A percentile compares a stretch with the other conserved stretches of the same genome.
Evolutionary conservation across 2,329 filamentous ascomycete species (phyloP).

Genomic region (Exophiala phaeomuriformis): DNA sequence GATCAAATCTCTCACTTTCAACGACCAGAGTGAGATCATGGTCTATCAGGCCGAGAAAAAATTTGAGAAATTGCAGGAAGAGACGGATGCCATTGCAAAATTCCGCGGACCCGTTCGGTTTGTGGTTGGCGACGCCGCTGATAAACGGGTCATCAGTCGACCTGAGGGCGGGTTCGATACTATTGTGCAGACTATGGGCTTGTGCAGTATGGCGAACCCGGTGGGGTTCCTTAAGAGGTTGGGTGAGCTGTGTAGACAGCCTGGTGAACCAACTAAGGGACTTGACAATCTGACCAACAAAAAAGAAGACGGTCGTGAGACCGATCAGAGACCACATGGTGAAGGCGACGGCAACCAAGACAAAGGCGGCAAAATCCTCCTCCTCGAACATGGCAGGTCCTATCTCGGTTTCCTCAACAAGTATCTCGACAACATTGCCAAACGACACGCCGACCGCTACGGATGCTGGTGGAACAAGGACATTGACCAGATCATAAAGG

Average conservation of each 20-base stretch:
- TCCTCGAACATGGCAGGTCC: slow-evolving; percentile 45
- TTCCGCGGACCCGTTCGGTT: slow-evolving; percentile 23
- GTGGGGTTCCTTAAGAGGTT: slow-evolving; percentile 21
- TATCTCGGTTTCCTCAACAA: slow-evolving; percentile 42
- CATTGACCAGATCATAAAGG: slow-evolving; percentile 42
- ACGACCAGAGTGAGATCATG: slow-evolving; percentile 46
- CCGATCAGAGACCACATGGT: slow-evolving; percentile 21
- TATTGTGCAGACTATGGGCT: slow-evolving; percentile 45
- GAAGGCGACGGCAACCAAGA: slow-evolving; percentile 22
- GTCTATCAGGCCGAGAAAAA: slow-evolving; percentile 40
- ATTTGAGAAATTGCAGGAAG: slow-evolving; percentile 31
- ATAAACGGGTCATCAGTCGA: slow-evolving; percentile 14
- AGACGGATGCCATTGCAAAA: slow-evolving; percentile 1
- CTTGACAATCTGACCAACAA: slow-evolving; percentile 1
- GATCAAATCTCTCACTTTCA: slow-evolving; percentile 38
- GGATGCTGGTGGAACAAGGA: slow-evolving; percentile 50
- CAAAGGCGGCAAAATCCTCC: slow-evolving; percentile 37
- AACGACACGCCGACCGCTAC: slow-evolving; percentile 43
- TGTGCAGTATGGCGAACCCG: slow-evolving; percentile 38
- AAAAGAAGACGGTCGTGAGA: slow-evolving; percentile 34
- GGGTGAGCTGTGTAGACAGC: slow-evolving; percentile 23
- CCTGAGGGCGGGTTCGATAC: slow-evolving; percentile 37
- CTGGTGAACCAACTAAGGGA: slow-evolving; percentile 19
- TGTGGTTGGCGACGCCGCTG: slow-evolving; percentile 22
- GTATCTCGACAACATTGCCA: slow-evolving; percentile 42